phyloP scores from a whole-genome alignment of 2,329 filamentous ascomycete species.

The Talaromyces sp. region DNA sequence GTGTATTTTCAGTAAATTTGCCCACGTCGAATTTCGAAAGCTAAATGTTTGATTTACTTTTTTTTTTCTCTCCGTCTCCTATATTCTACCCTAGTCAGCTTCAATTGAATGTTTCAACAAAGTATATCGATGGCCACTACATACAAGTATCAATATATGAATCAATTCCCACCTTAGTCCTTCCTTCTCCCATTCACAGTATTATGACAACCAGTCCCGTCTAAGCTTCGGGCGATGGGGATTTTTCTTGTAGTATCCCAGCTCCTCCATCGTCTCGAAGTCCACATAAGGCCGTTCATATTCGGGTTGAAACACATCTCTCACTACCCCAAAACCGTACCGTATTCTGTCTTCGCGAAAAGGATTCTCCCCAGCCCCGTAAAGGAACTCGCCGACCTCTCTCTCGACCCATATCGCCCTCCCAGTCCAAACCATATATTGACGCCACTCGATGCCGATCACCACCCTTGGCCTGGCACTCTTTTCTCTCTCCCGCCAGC shows the following conservation, averaged over 20 bases:
- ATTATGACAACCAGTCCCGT: background rate
- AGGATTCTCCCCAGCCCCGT: slow-evolving; percentile 18
- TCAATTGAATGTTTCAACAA: no score
- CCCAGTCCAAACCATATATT: background rate
- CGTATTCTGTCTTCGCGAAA: slow-evolving; percentile 7
- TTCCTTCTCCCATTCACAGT: background rate
- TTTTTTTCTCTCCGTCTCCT: no score
- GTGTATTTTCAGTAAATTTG: no score
- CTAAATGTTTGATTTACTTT: no score
- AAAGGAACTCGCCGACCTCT: slow-evolving; percentile 17
- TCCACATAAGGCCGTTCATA: background rate
- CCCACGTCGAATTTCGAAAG: no score
- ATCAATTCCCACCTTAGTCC: background rate
- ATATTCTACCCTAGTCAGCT: no score
- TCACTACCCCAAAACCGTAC: background rate
- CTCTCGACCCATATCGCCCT: slow-evolving; percentile 12
- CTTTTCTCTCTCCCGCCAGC: no score
- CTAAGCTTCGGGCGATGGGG: background rate
- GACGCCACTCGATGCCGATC: no score
- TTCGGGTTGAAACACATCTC: background rate
- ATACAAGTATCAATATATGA: background rate
- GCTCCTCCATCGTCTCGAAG: background rate
- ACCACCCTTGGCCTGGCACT: no score
- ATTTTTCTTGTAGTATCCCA: background rate
- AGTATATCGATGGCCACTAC: no score